phyloP scores from a whole-genome alignment of 192 early-diverging fungal genomes.

The Umbelopsis vinacea region DNA sequence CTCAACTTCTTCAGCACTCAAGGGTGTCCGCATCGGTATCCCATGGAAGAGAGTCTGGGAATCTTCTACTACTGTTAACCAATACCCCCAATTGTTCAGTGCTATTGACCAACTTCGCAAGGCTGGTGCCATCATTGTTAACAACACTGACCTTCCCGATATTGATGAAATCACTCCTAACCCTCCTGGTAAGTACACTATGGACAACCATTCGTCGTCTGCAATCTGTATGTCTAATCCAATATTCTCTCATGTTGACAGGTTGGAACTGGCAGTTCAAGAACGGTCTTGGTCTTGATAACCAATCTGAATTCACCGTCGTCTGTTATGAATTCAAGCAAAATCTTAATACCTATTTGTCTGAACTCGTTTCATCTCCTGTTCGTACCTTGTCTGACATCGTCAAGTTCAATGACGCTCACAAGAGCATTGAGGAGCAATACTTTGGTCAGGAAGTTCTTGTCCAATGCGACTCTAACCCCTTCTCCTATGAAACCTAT shows the following conservation, averaged over 20 bases:
- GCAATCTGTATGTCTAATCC: not conserved
- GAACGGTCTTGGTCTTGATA: conserved; percentile 19
- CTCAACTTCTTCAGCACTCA: not conserved
- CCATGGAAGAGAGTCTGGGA: conserved; percentile 17
- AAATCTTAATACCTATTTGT: not conserved
- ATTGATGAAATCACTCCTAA: conserved; percentile 13
- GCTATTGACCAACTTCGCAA: conserved; percentile 28
- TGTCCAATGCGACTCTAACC: not conserved
- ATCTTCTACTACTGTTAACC: conserved; percentile 16
- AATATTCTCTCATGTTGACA: not conserved
- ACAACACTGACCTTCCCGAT: conserved; percentile 17
- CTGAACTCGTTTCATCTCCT: conserved; percentile 6
- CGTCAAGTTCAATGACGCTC: not conserved
- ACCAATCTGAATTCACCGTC: conserved; percentile 12
- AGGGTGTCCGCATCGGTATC: conserved; percentile 23
- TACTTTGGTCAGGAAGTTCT: conserved; percentile 26
- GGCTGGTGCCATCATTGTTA: conserved; percentile 37
- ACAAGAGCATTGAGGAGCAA: not conserved
- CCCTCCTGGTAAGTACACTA: not conserved
- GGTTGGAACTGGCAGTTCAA: conserved; percentile 27
- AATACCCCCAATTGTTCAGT: conserved; percentile 14
- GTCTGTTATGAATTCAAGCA: conserved; percentile 22
- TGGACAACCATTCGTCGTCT: not conserved
- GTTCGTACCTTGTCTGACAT: conserved; percentile 17
- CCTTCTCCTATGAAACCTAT: conserved; percentile 16